Percentiles rank a stretch among this genome's conserved stretches.
Conservation (phyloP, 768 basidiomycete genomes). For the Trametes cinnabarina region DNA sequence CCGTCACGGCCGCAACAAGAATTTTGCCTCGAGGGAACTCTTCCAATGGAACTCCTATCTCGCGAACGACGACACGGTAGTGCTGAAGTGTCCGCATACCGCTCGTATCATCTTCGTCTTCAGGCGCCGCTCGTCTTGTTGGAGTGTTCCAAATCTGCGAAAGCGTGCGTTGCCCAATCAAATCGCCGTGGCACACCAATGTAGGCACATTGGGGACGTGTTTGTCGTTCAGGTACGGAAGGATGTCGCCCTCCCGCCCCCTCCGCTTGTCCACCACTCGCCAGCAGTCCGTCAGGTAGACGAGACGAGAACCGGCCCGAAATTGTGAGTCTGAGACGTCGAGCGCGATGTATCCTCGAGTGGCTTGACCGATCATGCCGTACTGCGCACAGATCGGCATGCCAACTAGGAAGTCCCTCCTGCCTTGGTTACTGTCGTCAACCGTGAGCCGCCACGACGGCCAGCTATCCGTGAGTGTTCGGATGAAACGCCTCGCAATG, state of each 20-base stretch:
- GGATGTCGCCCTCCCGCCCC: conserved; percentile 4
- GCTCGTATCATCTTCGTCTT: too few relatives aligned
- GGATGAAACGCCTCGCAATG: background rate
- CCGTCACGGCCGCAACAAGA: too few relatives aligned
- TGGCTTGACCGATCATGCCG: background rate
- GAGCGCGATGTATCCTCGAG: conserved; percentile 6
- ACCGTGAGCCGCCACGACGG: background rate
- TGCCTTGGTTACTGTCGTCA: background rate
- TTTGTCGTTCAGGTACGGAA: background rate
- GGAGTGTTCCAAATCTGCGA: too few relatives aligned
- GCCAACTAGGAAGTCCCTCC: background rate
- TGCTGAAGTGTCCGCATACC: too few relatives aligned
- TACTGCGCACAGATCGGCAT: background rate
- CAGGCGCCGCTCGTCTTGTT: too few relatives aligned
- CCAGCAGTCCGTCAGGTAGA: conserved; percentile 20
- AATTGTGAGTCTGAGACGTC: background rate
- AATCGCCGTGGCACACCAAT: background rate
- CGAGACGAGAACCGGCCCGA: background rate
- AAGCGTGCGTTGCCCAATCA: background rate
- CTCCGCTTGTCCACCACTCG: background rate
- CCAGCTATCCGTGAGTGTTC: background rate
- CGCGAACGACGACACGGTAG: too few relatives aligned
- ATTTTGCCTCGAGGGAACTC: too few relatives aligned
- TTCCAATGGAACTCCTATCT: too few relatives aligned
- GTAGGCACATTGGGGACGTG: background rate